phyloP scores from a whole-genome alignment of 768 basidiomycete species.

The Mycena vulgaris region DNA sequence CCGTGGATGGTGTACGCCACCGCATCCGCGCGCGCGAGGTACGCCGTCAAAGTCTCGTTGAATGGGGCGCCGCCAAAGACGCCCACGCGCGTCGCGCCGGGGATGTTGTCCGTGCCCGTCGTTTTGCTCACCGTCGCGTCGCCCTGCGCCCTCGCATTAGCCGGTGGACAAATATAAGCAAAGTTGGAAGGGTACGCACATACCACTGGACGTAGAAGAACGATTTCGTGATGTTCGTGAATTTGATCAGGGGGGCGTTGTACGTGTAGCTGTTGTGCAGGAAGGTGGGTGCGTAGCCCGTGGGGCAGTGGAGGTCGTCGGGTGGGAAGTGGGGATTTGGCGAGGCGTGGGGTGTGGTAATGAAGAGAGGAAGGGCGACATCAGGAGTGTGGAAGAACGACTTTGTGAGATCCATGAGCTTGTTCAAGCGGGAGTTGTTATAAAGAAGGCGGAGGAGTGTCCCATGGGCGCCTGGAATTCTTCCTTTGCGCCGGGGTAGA shows the following conservation, averaged over 20 bases:
- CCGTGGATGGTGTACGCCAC: constrained; percentile 2
- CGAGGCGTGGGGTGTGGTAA: too few relatives aligned
- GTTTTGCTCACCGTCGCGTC: constrained; percentile 7
- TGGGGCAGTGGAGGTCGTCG: too few relatives aligned
- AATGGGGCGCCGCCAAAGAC: neutral
- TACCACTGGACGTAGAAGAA: constrained; percentile 33
- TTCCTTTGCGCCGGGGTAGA: too few relatives aligned
- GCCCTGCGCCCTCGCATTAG: neutral
- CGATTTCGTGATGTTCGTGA: constrained; percentile 27
- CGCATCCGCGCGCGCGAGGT: neutral
- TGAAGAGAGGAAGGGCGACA: too few relatives aligned
- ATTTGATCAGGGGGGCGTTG: constrained; percentile 12
- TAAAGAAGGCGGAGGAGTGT: too few relatives aligned
- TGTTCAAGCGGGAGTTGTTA: constrained; percentile 22
- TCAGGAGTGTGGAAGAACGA: too few relatives aligned
- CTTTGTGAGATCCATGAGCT: constrained; percentile 19
- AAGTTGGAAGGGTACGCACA: constrained; percentile 1
- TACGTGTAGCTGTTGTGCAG: constrained; percentile 19
- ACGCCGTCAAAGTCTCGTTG: constrained; percentile 9
- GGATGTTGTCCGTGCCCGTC: constrained; percentile 29
- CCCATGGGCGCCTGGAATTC: too few relatives aligned
- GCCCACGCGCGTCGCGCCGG: constrained; percentile 29
- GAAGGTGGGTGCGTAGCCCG: too few relatives aligned
- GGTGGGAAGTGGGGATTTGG: too few relatives aligned
- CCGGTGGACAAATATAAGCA: neutral